Conservation (phyloP, 2,329 filamentous ascomycete species). For the Coccinonectria pachysandricola region DNA sequence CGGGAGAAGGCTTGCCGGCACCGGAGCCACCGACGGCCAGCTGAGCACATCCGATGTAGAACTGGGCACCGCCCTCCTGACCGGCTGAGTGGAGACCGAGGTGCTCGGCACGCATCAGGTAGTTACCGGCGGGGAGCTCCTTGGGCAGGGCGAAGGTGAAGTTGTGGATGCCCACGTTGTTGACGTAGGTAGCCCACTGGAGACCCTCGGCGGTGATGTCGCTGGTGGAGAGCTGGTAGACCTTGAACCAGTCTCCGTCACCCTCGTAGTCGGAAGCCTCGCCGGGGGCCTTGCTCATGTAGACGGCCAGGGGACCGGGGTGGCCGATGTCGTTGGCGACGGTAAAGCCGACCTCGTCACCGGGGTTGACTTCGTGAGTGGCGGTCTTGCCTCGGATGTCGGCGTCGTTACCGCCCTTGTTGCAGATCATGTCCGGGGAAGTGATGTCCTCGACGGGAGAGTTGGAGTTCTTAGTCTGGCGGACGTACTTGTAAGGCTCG, state of each 20-base stretch:
- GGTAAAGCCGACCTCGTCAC: conserved; percentile 32
- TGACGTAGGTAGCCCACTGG: conserved; percentile 22
- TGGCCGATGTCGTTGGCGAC: conserved; percentile 25
- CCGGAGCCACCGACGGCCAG: conserved; percentile 23
- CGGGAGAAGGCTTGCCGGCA: conserved; percentile 16
- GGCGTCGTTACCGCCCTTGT: conserved; percentile 26
- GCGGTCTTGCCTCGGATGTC: conserved; percentile 26
- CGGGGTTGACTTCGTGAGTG: conserved; percentile 27
- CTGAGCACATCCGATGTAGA: conserved; percentile 28
- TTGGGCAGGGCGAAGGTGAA: conserved; percentile 25
- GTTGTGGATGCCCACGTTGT: conserved; percentile 22
- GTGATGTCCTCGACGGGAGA: conserved; percentile 29
- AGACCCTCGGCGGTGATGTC: conserved; percentile 19
- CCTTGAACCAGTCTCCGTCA: conserved; percentile 28
- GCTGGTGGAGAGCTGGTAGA: conserved; percentile 23
- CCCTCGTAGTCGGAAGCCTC: conserved; percentile 22
- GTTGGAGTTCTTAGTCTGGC: conserved; percentile 37
- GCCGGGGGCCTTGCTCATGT: conserved; percentile 26
- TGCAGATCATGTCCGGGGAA: conserved; percentile 29
- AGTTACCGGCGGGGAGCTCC: conserved; percentile 20
- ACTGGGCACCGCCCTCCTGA: conserved; percentile 24
- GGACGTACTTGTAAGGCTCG: conserved; percentile 36
- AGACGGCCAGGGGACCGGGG: conserved; percentile 28
- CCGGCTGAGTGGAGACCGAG: conserved; percentile 25
- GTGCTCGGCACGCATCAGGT: conserved; percentile 28